Conservation (phyloP, 2,329 filamentous ascomycete genomes). For the Penicillium decumbens region DNA sequence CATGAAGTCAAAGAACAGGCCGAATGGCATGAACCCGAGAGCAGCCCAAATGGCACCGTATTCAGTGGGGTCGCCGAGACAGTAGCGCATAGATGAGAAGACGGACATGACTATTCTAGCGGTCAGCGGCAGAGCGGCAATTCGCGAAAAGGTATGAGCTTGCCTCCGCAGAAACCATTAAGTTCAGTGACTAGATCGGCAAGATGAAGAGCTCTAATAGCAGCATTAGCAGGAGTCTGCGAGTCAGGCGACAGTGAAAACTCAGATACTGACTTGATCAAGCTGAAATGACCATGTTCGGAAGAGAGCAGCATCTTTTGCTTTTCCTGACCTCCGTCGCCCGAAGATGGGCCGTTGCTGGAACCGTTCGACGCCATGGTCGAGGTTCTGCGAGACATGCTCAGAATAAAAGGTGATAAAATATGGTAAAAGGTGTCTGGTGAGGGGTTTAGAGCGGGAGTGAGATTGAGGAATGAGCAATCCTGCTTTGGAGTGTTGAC, state of each 20-base stretch:
- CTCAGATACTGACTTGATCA: constrained; percentile 42
- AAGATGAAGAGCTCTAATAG: constrained; percentile 44
- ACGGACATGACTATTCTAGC: constrained; percentile 71
- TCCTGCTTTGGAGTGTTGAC: constrained; percentile 32
- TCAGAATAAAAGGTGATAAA: constrained; percentile 14
- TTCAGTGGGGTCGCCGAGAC: constrained; percentile 64
- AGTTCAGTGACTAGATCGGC: constrained; percentile 50
- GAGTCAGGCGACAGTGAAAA: constrained; percentile 1
- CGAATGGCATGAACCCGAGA: constrained; percentile 82
- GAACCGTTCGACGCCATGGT: constrained; percentile 32
- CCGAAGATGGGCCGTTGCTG: constrained; percentile 27
- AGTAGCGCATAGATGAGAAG: constrained; percentile 92
- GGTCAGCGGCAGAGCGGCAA: constrained; percentile 16
- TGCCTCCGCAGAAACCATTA: constrained; percentile 50
- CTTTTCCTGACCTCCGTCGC: constrained; percentile 43
- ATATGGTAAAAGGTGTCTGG: constrained; percentile 1
- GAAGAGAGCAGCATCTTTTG: constrained; percentile 47
- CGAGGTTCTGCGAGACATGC: constrained; percentile 40
- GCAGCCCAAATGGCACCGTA: constrained; percentile 73
- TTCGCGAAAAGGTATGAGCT: constrained; percentile 17
- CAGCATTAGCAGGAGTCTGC: constrained; percentile 6
- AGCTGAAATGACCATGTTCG: constrained; percentile 49
- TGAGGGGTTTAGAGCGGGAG: constrained; percentile 12
- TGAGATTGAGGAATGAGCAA: constrained; percentile 18
- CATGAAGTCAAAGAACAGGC: constrained; percentile 96